A percentile compares a stretch with the other conserved stretches of the same genome.
phyloP scores from a whole-genome alignment of 345 rosid genomes.

The Brassica rapa region DNA sequence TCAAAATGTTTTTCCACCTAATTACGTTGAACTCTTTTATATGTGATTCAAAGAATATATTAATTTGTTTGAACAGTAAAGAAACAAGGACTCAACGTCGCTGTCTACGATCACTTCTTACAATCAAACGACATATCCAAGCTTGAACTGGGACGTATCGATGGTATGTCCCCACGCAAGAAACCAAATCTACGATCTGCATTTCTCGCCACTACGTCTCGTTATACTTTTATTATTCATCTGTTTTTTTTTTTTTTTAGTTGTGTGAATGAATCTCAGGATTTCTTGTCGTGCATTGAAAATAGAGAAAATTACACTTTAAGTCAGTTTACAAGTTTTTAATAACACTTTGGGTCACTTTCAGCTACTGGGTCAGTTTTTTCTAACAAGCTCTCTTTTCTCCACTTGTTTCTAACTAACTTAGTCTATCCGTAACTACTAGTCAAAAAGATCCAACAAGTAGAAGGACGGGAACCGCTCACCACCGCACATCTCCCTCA shows the following conservation, averaged over 20 bases:
- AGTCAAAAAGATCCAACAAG: too few relatives aligned
- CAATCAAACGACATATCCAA: slow-evolving; percentile 30
- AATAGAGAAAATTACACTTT: too few relatives aligned
- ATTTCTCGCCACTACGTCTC: slow-evolving; percentile 32
- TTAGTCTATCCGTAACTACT: too few relatives aligned
- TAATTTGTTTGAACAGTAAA: slow-evolving; percentile 8
- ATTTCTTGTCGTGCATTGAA: slow-evolving; percentile 35
- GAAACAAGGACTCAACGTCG: slow-evolving; percentile 18
- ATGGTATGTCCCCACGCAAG: slow-evolving; percentile 31
- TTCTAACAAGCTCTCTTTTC: too few relatives aligned
- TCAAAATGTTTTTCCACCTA: slow-evolving; percentile 3
- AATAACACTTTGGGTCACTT: too few relatives aligned
- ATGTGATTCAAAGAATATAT: slow-evolving; percentile 2
- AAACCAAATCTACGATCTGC: slow-evolving; percentile 34
- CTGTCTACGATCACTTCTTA: slow-evolving; percentile 28
- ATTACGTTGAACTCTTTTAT: not conserved
- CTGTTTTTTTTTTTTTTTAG: not conserved
- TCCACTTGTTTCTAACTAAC: too few relatives aligned
- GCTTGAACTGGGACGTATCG: slow-evolving; percentile 29
- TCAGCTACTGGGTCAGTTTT: too few relatives aligned
- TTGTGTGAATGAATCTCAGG: slow-evolving; percentile 8
- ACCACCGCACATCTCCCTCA: too few relatives aligned
- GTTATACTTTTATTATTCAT: not conserved
- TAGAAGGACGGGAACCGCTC: too few relatives aligned
- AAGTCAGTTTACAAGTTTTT: too few relatives aligned